Evolutionary conservation across 2,329 filamentous ascomycete genomes (phyloP).

Genomic region (Penicillium sp.): DNA sequence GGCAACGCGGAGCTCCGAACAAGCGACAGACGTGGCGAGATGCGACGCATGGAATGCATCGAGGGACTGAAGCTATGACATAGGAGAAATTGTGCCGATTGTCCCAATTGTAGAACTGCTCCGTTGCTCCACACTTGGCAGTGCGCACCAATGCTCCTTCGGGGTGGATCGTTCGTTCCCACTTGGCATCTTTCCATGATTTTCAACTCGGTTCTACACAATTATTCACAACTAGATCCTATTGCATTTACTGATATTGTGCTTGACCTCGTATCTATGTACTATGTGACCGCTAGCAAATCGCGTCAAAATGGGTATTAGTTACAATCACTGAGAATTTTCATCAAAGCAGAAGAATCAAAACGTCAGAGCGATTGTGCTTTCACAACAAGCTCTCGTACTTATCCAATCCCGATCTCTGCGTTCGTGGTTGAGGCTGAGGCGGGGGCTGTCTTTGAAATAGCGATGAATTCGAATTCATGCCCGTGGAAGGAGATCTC

Average conservation of each 20-base stretch:
- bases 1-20: slow-evolving; percentile 18
- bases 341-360: slow-evolving; percentile 5
- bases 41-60: slow-evolving; percentile 22
- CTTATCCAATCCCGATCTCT: slow-evolving; percentile 51
- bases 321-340: slow-evolving; percentile 7
- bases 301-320: slow-evolving; percentile 2
- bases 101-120: slow-evolving; percentile 12
- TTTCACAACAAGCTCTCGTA: slow-evolving; percentile 55
- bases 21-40: slow-evolving; percentile 20
- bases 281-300: slow-evolving; percentile 4
- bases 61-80: slow-evolving; percentile 18
- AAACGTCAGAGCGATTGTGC: neutral
- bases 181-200: neutral
- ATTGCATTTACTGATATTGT: neutral
- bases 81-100: slow-evolving; percentile 5
- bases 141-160: neutral
- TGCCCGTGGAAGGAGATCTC: slow-evolving; percentile 16
- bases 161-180: slow-evolving; percentile 1
- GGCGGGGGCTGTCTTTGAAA: slow-evolving; percentile 24
- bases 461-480: slow-evolving; percentile 17
- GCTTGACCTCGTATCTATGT: slow-evolving; percentile 4
- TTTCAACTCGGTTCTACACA: neutral
- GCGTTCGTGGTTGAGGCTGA: slow-evolving; percentile 23
- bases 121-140: slow-evolving; percentile 4
- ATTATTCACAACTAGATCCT: neutral